Evolutionary conservation across 257 asterid species (phyloP).

Genomic region (Cynanchum wilfordii): DNA sequence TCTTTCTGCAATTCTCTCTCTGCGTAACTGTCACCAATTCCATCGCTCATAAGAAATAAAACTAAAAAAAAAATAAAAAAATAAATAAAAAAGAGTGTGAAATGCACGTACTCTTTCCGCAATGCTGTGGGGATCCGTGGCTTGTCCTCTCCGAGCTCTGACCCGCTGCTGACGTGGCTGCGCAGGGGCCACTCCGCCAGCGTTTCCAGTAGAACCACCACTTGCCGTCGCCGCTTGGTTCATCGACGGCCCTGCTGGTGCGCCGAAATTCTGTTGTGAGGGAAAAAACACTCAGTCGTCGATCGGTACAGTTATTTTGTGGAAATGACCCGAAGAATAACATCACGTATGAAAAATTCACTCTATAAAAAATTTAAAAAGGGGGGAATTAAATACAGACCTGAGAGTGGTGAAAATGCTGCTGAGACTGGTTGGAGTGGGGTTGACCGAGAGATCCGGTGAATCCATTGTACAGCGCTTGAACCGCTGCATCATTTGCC

Average conservation of each 20-base stretch:
- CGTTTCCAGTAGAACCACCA: constrained; percentile 52
- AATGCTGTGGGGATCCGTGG: constrained; percentile 97
- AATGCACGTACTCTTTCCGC: constrained; percentile 74
- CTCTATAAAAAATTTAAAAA: too few relatives aligned
- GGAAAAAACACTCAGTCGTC: not conserved
- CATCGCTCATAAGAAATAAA: constrained; percentile 21
- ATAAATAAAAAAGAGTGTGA: constrained; percentile 12
- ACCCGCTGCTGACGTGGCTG: constrained; percentile 91
- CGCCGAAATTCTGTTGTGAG: constrained; percentile 29
- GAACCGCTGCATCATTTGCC: constrained; percentile 58
- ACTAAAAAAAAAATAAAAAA: constrained; percentile 18
- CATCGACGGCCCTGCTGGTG: constrained; percentile 29
- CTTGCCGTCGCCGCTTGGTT: constrained; percentile 35
- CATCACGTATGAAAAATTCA: not conserved
- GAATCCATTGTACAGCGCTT: constrained; percentile 68
- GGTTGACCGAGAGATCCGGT: constrained; percentile 49
- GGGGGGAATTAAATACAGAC: constrained; percentile 21
- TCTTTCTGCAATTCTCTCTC: constrained; percentile 98
- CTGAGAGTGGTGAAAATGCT: constrained; percentile 59
- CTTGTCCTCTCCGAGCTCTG: constrained; percentile 98
- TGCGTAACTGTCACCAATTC: constrained; percentile 63
- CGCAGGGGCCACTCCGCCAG: constrained; percentile 35
- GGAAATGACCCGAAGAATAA: not conserved
- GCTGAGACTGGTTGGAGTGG: constrained; percentile 51
- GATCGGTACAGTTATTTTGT: not conserved